phyloP scores from a whole-genome alignment of 192 early-diverging fungal species.

The Backusella sp. region DNA sequence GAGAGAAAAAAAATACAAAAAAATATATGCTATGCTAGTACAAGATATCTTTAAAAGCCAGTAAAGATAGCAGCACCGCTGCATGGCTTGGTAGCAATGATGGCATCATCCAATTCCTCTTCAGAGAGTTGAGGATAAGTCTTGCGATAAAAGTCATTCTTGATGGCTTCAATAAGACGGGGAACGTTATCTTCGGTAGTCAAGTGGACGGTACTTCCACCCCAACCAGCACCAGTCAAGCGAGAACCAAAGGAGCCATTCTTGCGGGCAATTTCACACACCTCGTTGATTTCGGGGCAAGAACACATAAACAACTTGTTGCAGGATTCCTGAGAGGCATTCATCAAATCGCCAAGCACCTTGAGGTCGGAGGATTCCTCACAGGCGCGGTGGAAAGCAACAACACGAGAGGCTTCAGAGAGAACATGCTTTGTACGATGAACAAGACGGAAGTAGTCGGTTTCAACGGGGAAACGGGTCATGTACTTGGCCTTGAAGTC shows the following conservation, averaged over 20 bases:
- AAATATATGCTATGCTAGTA: neutral
- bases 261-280: constrained; percentile 59
- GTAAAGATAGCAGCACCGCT: constrained; percentile 45
- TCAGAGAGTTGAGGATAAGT: constrained; percentile 48
- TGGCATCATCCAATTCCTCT: constrained; percentile 47
- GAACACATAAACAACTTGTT: constrained; percentile 80
- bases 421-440: constrained; percentile 84
- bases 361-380: constrained; percentile 35
- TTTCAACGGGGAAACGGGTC: constrained; percentile 49
- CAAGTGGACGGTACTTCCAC: constrained; percentile 81
- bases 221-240: constrained; percentile 95
- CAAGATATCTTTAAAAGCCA: constrained; percentile 18
- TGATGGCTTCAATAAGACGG: constrained; percentile 60
- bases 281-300: constrained; percentile 79
- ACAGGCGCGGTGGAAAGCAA: constrained; percentile 66
- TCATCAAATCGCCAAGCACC: constrained; percentile 84
- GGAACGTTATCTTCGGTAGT: constrained; percentile 61
- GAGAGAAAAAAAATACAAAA: neutral
- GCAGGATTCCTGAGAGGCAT: constrained; percentile 84
- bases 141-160: constrained; percentile 63
- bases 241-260: constrained; percentile 80
- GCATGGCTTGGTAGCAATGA: constrained; percentile 50
- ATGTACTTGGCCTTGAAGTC: constrained; percentile 39
- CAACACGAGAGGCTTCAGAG: constrained; percentile 77
- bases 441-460: constrained; percentile 63